phyloP scores from a whole-genome alignment of 2,329 filamentous ascomycete genomes.

The Aspergillus fischeri region DNA sequence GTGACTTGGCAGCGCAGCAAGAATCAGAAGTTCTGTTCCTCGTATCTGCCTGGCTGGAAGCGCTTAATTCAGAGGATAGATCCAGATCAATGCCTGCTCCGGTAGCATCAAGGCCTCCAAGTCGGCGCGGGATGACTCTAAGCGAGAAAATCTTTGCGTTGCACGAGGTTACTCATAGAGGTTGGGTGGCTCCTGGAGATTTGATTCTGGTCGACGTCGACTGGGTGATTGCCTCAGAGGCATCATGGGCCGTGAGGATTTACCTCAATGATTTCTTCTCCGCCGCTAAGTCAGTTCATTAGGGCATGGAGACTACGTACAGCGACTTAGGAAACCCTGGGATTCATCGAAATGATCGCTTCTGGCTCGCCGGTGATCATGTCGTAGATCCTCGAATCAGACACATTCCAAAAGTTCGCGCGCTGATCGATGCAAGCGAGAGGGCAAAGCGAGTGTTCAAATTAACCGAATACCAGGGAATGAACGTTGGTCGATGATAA shows the following conservation, averaged over 20 bases:
- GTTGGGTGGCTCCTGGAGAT: constrained; percentile 31
- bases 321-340: constrained; percentile 37
- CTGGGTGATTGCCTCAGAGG: constrained; percentile 46
- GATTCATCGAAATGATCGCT: constrained; percentile 48
- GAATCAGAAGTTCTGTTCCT: constrained; percentile 22
- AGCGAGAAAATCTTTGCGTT: constrained; percentile 27
- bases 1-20: constrained; percentile 4
- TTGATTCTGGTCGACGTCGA: constrained; percentile 43
- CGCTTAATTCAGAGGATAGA: constrained; percentile 25
- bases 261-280: not conserved
- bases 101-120: constrained; percentile 10
- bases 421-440: constrained; percentile 36
- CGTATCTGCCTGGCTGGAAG: constrained; percentile 24
- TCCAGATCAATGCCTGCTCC: constrained; percentile 5
- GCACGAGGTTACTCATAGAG: constrained; percentile 35
- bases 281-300: not conserved
- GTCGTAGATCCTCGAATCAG: constrained; percentile 44
- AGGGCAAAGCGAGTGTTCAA: constrained; percentile 39
- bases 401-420: constrained; percentile 32
- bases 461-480: constrained; percentile 42
- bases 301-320: constrained; percentile 43
- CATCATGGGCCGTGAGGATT: constrained; percentile 34
- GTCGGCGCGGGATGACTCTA: constrained; percentile 36
- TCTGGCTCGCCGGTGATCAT: constrained; percentile 51
- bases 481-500: constrained; percentile 24